Percentiles rank a stretch among this genome's conserved stretches.
phyloP scores from a whole-genome alignment of 2,329 filamentous ascomycete species.

The Ophiostoma fasciatum region DNA sequence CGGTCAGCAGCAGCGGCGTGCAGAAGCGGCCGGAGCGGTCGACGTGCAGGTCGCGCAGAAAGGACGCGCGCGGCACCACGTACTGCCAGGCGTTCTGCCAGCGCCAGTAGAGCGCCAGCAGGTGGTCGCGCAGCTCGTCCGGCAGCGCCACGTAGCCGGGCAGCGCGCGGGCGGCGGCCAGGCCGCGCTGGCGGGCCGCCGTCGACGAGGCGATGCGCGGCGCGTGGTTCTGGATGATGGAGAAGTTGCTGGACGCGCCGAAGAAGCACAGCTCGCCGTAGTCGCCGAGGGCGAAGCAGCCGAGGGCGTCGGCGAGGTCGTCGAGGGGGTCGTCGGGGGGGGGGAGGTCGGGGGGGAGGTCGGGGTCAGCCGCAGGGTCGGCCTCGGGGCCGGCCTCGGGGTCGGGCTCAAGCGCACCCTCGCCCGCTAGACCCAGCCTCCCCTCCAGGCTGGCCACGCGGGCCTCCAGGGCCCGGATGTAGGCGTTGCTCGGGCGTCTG shows the following conservation, averaged over 20 bases:
- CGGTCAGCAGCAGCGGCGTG: conserved; percentile 12
- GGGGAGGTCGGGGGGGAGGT: neutral
- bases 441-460: neutral
- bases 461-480: neutral
- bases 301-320: neutral
- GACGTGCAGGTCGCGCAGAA: conserved; percentile 9
- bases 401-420: neutral
- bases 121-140: conserved; percentile 13
- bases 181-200: neutral
- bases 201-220: neutral
- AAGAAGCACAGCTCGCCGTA: conserved; percentile 1
- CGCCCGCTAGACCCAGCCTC: neutral
- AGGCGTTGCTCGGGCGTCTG: conserved; percentile 1
- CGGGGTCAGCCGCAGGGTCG: neutral
- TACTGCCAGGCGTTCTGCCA: conserved; percentile 18
- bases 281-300: neutral
- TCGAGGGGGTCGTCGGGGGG: neutral
- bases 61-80: conserved; percentile 13
- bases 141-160: neutral
- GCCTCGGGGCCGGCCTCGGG: neutral
- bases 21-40: conserved; percentile 10
- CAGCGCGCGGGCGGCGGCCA: neutral
- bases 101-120: conserved; percentile 15
- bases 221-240: neutral
- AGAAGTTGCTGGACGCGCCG: conserved; percentile 1